Base-by-base conservation (phyloP, 1,284 basidiomycete species). In the Malassezia dermatis region DNA sequence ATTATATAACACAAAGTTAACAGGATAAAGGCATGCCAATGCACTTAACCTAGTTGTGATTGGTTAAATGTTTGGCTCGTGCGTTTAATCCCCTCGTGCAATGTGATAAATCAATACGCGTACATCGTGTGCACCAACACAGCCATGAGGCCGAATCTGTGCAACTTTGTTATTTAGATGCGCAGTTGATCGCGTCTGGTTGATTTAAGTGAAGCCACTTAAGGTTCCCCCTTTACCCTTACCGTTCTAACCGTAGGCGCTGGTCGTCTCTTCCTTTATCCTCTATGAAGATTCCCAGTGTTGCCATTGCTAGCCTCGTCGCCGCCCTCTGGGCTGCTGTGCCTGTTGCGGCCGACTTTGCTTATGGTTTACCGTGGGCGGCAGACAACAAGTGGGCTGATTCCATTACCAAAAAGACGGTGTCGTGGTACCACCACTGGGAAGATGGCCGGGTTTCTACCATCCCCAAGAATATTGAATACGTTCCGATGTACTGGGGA, bases 401-500 rank as follows among this genome's bases (percentile, higher is more conserved):
- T 37, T 51, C 39, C 17, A 53, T 72, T 45, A 60, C 61, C 35
- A 61, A 64, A 32, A 67, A 62, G 30, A 56, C 61, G 39, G 53
- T 71, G 41, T 45, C 48, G 11, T 71, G 68, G 66, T 71, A 71
- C 53, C 67, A 67, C 59, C 70, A 73, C 62, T 73, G 70, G 69
- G 61, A 73, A 51, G 59, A 60, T 19, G 70, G 63, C 17, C 51
- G 13, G 10, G 57, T 65, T 55, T 21, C 55, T 50, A 46, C 51
- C 5, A 59, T 69, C 39, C 28, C 50, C 17, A 51, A 51, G 41
- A 53, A 58, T n/a, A 55, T 65, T 41, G 66, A 72, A 32, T 73
- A 61, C 46, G 67, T 73, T 2, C 69, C 71, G 5, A 67, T 58
- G 30, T 66, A 60, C 52, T 73, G 71, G 71, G 71, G 68, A 8